These are phyloP conservation scores for Ascoidea asiatica DNA, from an alignment of 805 yeast species.

Conservation along the genomic window DNA sequence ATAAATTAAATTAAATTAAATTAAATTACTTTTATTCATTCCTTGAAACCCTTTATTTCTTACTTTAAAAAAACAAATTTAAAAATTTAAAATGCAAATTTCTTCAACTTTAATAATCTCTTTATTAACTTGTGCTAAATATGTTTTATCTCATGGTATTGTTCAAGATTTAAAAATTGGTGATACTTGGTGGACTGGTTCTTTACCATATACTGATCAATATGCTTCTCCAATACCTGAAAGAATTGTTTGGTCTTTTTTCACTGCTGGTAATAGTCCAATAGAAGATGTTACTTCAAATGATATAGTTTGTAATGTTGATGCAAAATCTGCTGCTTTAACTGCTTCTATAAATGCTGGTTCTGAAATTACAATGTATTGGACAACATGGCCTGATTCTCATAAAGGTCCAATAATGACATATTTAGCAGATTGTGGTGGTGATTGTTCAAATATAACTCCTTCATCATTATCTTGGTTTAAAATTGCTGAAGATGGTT, in stretches of 20 bases:
- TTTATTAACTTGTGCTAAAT: too few relatives aligned
- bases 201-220: background rate
- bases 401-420: slow-evolving; percentile 9
- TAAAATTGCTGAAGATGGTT: slow-evolving; percentile 9
- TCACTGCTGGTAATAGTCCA: slow-evolving; percentile 3
- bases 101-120: too few relatives aligned
- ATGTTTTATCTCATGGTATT: background rate
- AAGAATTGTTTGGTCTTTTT: slow-evolving; percentile 1
- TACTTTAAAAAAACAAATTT: too few relatives aligned
- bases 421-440: slow-evolving; percentile 7
- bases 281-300: slow-evolving; percentile 5
- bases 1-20: too few relatives aligned
- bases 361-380: slow-evolving; percentile 4
- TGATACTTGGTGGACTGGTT: background rate
- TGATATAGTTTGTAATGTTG: slow-evolving; percentile 7
- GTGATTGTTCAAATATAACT: background rate
- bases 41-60: too few relatives aligned
- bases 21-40: too few relatives aligned
- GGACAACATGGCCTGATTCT: slow-evolving; percentile 6
- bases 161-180: background rate
- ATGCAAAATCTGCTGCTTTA: slow-evolving; percentile 2
- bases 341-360: slow-evolving; percentile 7
- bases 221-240: background rate
- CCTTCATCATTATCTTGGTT: slow-evolving; percentile 5
- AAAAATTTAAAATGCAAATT: too few relatives aligned